phyloP scores from a whole-genome alignment of 257 asterid genomes.

The Salvia miltiorrhiza region DNA sequence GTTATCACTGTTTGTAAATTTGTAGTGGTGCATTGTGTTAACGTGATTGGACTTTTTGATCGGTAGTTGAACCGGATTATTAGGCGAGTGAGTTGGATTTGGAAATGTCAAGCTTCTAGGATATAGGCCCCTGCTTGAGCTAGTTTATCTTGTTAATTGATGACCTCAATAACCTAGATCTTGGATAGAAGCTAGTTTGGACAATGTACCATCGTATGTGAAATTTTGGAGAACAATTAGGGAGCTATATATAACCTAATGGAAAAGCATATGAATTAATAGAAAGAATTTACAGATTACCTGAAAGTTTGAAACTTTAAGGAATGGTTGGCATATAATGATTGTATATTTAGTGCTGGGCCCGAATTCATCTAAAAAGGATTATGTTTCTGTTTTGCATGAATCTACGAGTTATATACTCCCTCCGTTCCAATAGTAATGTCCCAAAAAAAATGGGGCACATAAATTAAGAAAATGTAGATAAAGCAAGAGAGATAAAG shows the following conservation, averaged over 20 bases:
- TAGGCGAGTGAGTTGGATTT: neutral
- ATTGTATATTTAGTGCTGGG: neutral
- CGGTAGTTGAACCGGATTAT: slow-evolving; percentile 5
- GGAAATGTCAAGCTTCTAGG: neutral
- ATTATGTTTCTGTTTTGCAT: neutral
- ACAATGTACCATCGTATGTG: neutral
- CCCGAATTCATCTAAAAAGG: neutral
- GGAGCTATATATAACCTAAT: neutral
- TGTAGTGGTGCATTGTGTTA: no score
- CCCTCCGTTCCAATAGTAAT: no score
- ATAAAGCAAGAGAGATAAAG: no score
- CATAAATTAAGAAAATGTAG: no score
- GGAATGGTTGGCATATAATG: neutral
- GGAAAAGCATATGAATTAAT: slow-evolving; percentile 5
- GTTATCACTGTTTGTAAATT: no score
- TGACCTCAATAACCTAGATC: neutral
- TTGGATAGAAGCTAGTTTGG: neutral
- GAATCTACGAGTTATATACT: neutral
- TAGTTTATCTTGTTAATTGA: slow-evolving; percentile 8
- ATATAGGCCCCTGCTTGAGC: neutral
- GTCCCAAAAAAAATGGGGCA: no score
- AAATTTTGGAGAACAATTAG: neutral
- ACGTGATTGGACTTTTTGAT: neutral
- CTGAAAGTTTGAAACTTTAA: slow-evolving; percentile 5
- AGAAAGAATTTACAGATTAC: neutral